A percentile compares a stretch with the other conserved stretches of the same genome.
Conservation (phyloP, 225 moss, liverwort and hornwort species). For the Takakia lepidozioides region DNA sequence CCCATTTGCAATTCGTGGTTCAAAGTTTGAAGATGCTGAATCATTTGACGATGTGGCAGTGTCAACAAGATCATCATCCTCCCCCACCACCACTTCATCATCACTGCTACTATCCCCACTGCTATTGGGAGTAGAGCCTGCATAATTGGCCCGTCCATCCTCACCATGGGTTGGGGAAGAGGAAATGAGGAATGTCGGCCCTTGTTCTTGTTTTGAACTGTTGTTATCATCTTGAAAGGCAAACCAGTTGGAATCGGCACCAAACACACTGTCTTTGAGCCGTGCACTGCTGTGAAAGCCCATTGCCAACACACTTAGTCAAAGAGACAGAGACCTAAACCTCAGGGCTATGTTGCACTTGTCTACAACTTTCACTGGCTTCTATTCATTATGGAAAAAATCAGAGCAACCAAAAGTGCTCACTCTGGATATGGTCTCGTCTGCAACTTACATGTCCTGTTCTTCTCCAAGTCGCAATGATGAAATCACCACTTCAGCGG, state of each 20-base stretch:
- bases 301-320: too few species aligned
- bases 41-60: slow-evolving; percentile 67
- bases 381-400: too few species aligned
- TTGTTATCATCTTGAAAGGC: slow-evolving; percentile 81
- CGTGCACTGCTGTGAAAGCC: slow-evolving; percentile 33
- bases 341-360: too few species aligned
- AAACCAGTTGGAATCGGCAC: slow-evolving; percentile 74
- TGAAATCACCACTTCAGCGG: slow-evolving; percentile 93
- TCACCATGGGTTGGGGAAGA: slow-evolving; percentile 61
- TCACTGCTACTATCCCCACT: slow-evolving; percentile 98
- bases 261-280: slow-evolving; percentile 61
- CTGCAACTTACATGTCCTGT: slow-evolving; percentile 64
- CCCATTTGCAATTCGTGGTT: slow-evolving; percentile 34
- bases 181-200: slow-evolving; percentile 69
- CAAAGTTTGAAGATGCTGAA: slow-evolving; percentile 18
- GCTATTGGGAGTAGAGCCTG: slow-evolving; percentile 71
- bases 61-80: slow-evolving; percentile 87
- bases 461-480: slow-evolving; percentile 77
- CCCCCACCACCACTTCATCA: slow-evolving; percentile 91
- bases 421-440: too few species aligned
- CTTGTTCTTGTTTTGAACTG: slow-evolving; percentile 70
- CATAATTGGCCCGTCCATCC: slow-evolving; percentile 54
- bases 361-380: too few species aligned
- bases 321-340: too few species aligned
- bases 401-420: too few species aligned